phyloP scores from a whole-genome alignment of 2,329 filamentous ascomycete species.

The Acephala macrosclerotiorum region DNA sequence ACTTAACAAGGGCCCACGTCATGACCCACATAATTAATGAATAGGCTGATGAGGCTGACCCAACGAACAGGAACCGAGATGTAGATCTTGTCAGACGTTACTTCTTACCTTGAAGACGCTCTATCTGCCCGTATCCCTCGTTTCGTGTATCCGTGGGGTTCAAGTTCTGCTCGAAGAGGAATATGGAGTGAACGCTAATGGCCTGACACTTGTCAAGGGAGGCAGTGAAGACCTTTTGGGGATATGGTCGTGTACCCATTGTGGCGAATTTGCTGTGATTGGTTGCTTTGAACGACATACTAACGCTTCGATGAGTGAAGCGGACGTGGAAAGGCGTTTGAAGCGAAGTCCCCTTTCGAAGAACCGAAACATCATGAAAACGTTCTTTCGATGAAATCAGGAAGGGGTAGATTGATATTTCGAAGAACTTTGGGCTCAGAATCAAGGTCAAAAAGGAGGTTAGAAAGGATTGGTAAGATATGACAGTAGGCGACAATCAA shows the following conservation, averaged over 20 bases:
- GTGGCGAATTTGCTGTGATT: constrained; percentile 6
- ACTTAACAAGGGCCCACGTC: background rate
- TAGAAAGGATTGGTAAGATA: background rate
- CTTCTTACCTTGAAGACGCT: constrained; percentile 1
- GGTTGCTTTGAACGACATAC: background rate
- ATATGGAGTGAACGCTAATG: background rate
- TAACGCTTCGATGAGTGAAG: background rate
- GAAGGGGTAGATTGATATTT: too few species aligned
- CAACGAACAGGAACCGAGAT: background rate
- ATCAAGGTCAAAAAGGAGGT: background rate
- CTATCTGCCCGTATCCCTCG: background rate
- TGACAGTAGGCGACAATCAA: background rate
- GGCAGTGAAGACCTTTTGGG: background rate
- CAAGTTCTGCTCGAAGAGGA: background rate
- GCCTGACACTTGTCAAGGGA: background rate
- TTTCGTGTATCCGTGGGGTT: background rate
- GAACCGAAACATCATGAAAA: too few species aligned
- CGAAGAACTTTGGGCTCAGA: too few species aligned
- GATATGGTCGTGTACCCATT: background rate
- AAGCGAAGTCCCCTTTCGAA: background rate
- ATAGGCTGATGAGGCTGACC: constrained; percentile 9
- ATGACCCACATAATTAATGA: constrained; percentile 2
- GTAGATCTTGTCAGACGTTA: background rate
- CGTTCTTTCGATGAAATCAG: too few species aligned
- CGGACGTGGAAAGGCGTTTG: background rate